Evolutionary conservation across 2,329 filamentous ascomycete species (phyloP).

Genomic region (Aspergillus sp.): DNA sequence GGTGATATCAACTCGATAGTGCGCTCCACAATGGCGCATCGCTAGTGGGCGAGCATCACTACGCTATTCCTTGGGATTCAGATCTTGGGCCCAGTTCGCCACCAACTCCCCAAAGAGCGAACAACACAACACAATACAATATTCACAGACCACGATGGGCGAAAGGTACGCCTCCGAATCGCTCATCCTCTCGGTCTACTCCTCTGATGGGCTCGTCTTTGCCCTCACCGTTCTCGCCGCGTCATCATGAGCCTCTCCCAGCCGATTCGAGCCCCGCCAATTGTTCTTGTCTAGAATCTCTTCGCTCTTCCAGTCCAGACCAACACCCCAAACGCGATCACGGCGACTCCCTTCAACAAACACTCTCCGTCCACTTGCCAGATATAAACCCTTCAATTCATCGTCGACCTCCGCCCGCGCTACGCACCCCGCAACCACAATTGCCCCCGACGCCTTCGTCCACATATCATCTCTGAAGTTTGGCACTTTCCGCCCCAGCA

Average conservation of each 20-base stretch:
- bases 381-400: conserved; percentile 9
- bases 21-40: not conserved
- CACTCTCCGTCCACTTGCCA: not conserved
- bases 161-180: not conserved
- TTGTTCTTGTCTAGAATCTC: conserved; percentile 13
- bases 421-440: conserved; percentile 12
- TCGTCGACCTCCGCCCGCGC: conserved; percentile 13
- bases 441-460: conserved; percentile 1
- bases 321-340: conserved; percentile 14
- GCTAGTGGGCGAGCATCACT: not conserved
- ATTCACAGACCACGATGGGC: too few species aligned
- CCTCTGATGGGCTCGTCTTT: not conserved
- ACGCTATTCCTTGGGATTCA: not conserved
- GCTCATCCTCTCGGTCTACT: too few species aligned
- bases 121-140: not conserved
- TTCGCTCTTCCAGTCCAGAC: conserved; percentile 12
- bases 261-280: conserved; percentile 13
- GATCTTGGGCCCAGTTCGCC: too few species aligned
- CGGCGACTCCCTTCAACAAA: conserved; percentile 14
- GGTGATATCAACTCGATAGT: not conserved
- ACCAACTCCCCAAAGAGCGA: not conserved
- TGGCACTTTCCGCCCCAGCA: conserved; percentile 6
- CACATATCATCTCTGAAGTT: conserved; percentile 10
- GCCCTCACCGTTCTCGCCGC: conserved; percentile 3
- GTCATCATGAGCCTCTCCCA: conserved; percentile 11